Conservation (phyloP, 192 early-diverging fungal genomes). For the Coemansia sp. region DNA sequence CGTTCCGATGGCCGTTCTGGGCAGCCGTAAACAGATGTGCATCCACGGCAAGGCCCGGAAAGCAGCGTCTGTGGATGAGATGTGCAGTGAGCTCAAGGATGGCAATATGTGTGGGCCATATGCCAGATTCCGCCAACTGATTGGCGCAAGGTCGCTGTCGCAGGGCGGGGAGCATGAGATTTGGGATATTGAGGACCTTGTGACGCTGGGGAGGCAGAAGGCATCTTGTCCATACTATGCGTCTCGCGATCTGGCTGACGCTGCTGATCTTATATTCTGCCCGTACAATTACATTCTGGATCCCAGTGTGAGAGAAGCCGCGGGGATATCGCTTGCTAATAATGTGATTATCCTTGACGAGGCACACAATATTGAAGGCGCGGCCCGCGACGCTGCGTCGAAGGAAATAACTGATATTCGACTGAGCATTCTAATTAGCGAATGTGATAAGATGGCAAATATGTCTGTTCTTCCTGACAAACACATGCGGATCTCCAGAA, state of each 20-base stretch:
- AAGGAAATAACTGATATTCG: constrained; percentile 51
- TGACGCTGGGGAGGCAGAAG: constrained; percentile 31
- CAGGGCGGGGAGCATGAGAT: constrained; percentile 34
- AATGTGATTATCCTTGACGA: constrained; percentile 65
- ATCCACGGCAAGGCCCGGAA: constrained; percentile 35
- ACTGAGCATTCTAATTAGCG: constrained; percentile 24
- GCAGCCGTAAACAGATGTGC: constrained; percentile 59
- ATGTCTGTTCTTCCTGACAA: background rate
- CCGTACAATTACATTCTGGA: constrained; percentile 71
- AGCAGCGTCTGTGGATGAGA: constrained; percentile 43
- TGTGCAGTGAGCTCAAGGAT: constrained; percentile 36
- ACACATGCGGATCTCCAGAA: constrained; percentile 16
- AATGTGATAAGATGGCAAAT: constrained; percentile 38
- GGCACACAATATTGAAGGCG: constrained; percentile 66
- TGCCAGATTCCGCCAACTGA: background rate
- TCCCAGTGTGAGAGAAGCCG: constrained; percentile 55
- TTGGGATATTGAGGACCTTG: constrained; percentile 66
- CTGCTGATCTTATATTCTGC: constrained; percentile 62
- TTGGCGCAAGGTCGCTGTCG: constrained; percentile 8
- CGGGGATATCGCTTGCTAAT: constrained; percentile 53
- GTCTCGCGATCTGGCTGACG: constrained; percentile 39
- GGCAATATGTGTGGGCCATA: constrained; percentile 20
- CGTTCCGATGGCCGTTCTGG: constrained; percentile 54
- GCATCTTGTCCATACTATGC: constrained; percentile 62
- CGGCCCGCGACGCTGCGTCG: constrained; percentile 57